Percentiles rank a stretch among this genome's conserved stretches.
Conservation (phyloP, 2,329 filamentous ascomycete species). For the Cryphonectria naterciae region DNA sequence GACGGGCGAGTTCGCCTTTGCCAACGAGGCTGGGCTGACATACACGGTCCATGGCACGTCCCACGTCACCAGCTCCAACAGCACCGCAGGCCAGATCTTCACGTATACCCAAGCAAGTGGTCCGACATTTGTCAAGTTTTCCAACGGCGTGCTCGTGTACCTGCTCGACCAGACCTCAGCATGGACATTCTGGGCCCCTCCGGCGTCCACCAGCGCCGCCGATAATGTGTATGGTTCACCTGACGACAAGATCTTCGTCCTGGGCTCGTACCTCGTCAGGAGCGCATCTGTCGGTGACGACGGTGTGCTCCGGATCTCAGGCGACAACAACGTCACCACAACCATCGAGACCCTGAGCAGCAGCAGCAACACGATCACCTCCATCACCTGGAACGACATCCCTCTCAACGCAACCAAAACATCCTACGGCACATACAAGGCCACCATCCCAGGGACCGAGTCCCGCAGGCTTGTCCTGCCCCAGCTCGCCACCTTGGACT, state of each 20-base stretch:
- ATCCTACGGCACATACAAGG: conserved; percentile 49
- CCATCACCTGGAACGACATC: conserved; percentile 65
- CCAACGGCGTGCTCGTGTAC: conserved; percentile 53
- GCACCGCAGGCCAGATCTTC: conserved; percentile 41
- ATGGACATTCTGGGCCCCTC: conserved; percentile 58
- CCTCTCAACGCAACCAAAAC: conserved; percentile 42
- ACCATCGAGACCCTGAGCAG: conserved; percentile 66
- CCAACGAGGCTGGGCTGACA: conserved; percentile 40
- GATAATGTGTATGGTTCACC: conserved; percentile 47
- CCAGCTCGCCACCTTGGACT: conserved; percentile 42
- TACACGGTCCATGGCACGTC: conserved; percentile 48
- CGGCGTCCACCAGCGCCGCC: conserved; percentile 42
- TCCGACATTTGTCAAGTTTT: conserved; percentile 51
- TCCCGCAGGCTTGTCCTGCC: conserved; percentile 49
- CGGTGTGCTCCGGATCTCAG: conserved; percentile 57
- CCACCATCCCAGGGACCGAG: conserved; percentile 58
- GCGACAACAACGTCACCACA: conserved; percentile 67
- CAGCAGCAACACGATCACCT: conserved; percentile 45
- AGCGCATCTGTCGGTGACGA: conserved; percentile 54
- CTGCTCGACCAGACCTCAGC: conserved; percentile 57
- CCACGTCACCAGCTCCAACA: conserved; percentile 37
- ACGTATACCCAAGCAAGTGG: conserved; percentile 53
- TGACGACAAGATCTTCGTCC: conserved; percentile 56
- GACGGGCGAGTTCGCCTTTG: conserved; percentile 54
- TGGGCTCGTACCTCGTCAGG: conserved; percentile 61